phyloP scores from a whole-genome alignment of 768 basidiomycete species.

The Tulasnella sp. region DNA sequence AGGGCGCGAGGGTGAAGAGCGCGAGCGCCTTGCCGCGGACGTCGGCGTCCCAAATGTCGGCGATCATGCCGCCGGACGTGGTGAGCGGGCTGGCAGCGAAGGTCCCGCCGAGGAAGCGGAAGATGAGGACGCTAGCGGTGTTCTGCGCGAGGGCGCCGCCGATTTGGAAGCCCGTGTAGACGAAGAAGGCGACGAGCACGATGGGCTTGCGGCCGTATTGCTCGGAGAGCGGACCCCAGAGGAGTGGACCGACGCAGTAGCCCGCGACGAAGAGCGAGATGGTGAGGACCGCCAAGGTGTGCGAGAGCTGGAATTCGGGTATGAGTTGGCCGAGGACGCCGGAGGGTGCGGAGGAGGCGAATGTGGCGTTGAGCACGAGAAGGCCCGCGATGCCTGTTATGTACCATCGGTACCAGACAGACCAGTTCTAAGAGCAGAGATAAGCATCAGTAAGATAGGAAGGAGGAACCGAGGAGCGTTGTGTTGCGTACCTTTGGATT shows the following conservation, averaged over 20 bases:
- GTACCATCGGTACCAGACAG: constrained; percentile 30
- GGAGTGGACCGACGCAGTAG: constrained; percentile 44
- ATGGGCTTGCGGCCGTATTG: constrained; percentile 46
- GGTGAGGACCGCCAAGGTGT: constrained; percentile 32
- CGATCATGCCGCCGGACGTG: constrained; percentile 39
- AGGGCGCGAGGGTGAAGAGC: constrained; percentile 37
- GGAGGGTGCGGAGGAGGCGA: constrained; percentile 31
- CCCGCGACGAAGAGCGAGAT: constrained; percentile 38
- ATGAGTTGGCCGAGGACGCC: constrained; percentile 36
- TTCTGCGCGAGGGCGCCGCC: constrained; percentile 46
- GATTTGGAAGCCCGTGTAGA: constrained; percentile 41
- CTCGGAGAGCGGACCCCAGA: constrained; percentile 45
- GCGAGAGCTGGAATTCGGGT: constrained; percentile 28
- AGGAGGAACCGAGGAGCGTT: neutral
- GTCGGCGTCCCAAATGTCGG: constrained; percentile 41
- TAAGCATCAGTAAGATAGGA: constrained; percentile 21
- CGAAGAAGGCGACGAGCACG: constrained; percentile 45
- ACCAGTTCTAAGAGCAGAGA: constrained; percentile 39
- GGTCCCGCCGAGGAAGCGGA: constrained; percentile 41
- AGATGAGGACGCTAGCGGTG: constrained; percentile 43
- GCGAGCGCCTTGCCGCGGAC: constrained; percentile 39
- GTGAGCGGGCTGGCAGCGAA: constrained; percentile 40
- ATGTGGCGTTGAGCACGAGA: constrained; percentile 39
- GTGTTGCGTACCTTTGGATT: constrained; percentile 33
- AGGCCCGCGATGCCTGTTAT: constrained; percentile 26